Percentiles rank a stretch among this genome's conserved stretches.
These are phyloP conservation scores for Solanum chilense DNA, from an alignment of 257 asterid species.

Conservation along the genomic window DNA sequence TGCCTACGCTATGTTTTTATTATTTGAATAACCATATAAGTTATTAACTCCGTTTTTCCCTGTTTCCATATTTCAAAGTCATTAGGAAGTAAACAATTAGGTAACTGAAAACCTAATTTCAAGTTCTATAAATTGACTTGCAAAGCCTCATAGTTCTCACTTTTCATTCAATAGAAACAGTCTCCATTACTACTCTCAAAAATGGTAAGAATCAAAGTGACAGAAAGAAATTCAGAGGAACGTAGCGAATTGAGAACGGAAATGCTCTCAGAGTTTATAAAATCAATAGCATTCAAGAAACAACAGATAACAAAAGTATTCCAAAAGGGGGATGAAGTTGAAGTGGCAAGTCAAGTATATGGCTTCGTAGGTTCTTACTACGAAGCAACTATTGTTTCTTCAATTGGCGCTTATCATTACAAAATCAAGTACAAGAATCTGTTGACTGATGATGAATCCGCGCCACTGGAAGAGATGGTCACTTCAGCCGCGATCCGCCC, in stretches of 20 bases:
- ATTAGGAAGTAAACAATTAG: neutral
- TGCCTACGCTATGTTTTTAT: neutral
- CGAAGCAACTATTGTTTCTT: neutral
- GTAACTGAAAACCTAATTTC: neutral
- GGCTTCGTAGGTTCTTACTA: conserved; percentile 6
- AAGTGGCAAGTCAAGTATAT: neutral
- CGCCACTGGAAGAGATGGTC: neutral
- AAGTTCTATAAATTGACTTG: neutral
- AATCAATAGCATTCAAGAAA: neutral
- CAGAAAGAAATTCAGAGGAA: neutral
- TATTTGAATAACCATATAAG: neutral
- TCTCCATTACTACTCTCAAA: neutral
- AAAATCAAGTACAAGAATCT: neutral
- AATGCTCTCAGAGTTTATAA: neutral
- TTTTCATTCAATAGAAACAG: neutral
- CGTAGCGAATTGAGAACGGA: neutral
- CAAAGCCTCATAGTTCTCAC: neutral
- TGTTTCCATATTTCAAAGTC: neutral
- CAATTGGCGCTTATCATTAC: neutral
- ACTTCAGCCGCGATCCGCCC: neutral
- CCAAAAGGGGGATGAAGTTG: neutral
- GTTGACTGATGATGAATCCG: neutral
- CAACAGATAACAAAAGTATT: neutral
- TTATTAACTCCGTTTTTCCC: neutral
- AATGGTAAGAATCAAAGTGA: neutral